Evolutionary conservation across 2,329 filamentous ascomycete genomes (phyloP).

Genomic region (Aspergillus sp.): DNA sequence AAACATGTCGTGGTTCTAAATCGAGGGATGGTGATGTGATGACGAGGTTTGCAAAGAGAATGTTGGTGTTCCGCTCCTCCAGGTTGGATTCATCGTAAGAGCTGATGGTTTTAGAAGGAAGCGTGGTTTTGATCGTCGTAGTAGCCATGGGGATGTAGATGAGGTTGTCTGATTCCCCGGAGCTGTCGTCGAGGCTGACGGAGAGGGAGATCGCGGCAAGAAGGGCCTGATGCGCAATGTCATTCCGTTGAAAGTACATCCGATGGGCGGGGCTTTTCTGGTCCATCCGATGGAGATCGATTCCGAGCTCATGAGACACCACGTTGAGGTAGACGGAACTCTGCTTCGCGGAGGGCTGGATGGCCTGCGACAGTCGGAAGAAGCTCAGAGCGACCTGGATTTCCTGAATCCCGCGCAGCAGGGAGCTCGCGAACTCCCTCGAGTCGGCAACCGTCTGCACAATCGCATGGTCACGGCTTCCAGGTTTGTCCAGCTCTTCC

Average conservation of each 20-base stretch:
- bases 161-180: constrained; percentile 78
- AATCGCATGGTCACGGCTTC: constrained; percentile 66
- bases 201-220: constrained; percentile 90
- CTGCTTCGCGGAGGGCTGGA: constrained; percentile 65
- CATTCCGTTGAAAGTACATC: constrained; percentile 94
- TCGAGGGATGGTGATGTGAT: constrained; percentile 95
- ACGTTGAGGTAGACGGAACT: constrained; percentile 78
- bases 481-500: constrained; percentile 69
- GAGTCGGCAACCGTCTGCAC: constrained; percentile 86
- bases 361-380: constrained; percentile 78
- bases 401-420: constrained; percentile 89
- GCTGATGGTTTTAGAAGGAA: constrained; percentile 91
- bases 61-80: constrained; percentile 89
- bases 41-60: constrained; percentile 93
- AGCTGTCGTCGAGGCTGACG: constrained; percentile 86
- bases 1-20: constrained; percentile 86
- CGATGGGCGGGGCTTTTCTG: constrained; percentile 90
- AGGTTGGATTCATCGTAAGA: constrained; percentile 67
- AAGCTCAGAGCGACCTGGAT: constrained; percentile 94
- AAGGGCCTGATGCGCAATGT: constrained; percentile 92
- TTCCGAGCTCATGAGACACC: constrained; percentile 92
- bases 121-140: constrained; percentile 87
- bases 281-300: constrained; percentile 89
- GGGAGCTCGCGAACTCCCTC: constrained; percentile 85
- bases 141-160: constrained; percentile 97